phyloP scores from a whole-genome alignment of 192 early-diverging fungal genomes.

The Backusella westeae region DNA sequence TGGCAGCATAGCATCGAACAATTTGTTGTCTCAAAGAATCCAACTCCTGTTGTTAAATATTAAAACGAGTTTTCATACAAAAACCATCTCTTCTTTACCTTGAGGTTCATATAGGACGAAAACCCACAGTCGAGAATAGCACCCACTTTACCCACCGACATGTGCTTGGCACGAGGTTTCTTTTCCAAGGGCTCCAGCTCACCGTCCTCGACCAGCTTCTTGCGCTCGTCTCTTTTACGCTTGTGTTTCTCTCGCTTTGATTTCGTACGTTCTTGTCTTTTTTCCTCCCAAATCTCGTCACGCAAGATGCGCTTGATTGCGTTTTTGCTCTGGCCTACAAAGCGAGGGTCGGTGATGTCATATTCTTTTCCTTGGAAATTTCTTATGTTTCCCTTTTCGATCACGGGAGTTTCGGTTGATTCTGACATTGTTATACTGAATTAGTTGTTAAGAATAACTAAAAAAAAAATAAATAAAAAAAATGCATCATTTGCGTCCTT shows the following conservation, averaged over 20 bases:
- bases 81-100: constrained; percentile 38
- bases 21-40: constrained; percentile 72
- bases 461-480: not conserved
- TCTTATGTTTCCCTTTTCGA: not conserved
- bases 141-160: constrained; percentile 47
- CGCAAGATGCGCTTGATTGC: constrained; percentile 71
- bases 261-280: constrained; percentile 42
- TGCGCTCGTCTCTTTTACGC: constrained; percentile 47
- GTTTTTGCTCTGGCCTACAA: constrained; percentile 59
- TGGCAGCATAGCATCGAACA: constrained; percentile 70
- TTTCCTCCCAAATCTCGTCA: constrained; percentile 56
- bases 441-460: not conserved
- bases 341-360: constrained; percentile 35
- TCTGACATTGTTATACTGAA: not conserved
- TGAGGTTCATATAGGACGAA: constrained; percentile 74
- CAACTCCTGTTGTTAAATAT: constrained; percentile 43
- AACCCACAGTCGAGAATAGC: constrained; percentile 82
- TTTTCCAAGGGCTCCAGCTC: constrained; percentile 38
- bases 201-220: constrained; percentile 42
- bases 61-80: no score
- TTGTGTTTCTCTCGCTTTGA: constrained; percentile 50
- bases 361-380: constrained; percentile 18
- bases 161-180: constrained; percentile 44
- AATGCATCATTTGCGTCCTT: not conserved
- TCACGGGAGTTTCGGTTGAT: not conserved